phyloP scores from a whole-genome alignment of 2,329 filamentous ascomycete genomes.

The Aspergillus pseudoviridinutans region DNA sequence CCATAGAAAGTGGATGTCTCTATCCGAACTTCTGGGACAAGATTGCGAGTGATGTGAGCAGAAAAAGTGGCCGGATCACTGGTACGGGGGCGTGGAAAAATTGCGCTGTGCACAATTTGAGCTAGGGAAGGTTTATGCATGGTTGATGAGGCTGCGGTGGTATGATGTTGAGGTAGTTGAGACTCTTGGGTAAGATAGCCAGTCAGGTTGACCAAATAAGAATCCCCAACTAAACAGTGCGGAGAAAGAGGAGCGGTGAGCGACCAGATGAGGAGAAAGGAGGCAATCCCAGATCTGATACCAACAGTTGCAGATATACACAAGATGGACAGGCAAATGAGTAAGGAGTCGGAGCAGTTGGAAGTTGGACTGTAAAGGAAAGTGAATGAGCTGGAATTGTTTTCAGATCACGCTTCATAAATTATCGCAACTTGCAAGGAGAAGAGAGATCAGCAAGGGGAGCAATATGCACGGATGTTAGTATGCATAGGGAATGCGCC shows the following conservation, averaged over 20 bases:
- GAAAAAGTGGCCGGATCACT: conserved; percentile 57
- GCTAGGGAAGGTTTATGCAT: conserved; percentile 61
- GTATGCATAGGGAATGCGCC: background rate
- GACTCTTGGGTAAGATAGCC: background rate
- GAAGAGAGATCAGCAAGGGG: background rate
- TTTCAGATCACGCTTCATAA: background rate
- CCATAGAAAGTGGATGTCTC: conserved; percentile 64
- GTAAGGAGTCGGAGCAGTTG: background rate
- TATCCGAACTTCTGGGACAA: conserved; percentile 62
- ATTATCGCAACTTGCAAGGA: background rate
- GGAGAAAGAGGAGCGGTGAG: background rate
- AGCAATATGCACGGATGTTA: background rate
- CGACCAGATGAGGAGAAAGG: background rate
- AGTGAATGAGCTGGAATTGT: background rate
- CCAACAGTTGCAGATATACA: background rate
- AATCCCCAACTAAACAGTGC: background rate
- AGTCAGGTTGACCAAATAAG: conserved; percentile 3
- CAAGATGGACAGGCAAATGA: background rate
- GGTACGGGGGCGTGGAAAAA: conserved; percentile 54
- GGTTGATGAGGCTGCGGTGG: conserved; percentile 12
- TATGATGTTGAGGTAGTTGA: background rate
- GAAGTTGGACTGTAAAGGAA: background rate
- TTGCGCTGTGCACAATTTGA: conserved; percentile 55
- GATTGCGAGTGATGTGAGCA: conserved; percentile 56
- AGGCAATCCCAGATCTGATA: background rate